Conservation (phyloP, 2,329 filamentous ascomycete genomes). For the Colletotrichum lupini region DNA sequence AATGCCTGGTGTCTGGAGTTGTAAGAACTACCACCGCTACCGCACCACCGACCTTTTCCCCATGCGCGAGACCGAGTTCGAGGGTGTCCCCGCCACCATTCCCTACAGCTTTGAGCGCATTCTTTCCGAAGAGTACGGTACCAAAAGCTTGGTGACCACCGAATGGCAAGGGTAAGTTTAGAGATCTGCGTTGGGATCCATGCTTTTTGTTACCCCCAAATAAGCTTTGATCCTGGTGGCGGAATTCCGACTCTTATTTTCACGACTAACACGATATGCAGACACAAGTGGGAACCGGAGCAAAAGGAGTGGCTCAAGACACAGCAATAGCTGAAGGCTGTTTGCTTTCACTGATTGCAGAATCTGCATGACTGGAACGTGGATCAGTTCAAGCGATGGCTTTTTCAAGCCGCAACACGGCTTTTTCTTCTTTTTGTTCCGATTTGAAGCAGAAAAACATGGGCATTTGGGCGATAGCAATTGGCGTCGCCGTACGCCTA, state of each 20-base stretch:
- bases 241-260: background rate
- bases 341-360: background rate
- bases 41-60: constrained; percentile 78
- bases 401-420: background rate
- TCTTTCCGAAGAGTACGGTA: constrained; percentile 72
- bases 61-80: constrained; percentile 78
- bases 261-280: constrained; percentile 44
- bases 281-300: constrained; percentile 70
- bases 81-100: constrained; percentile 76
- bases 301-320: constrained; percentile 68
- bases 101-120: constrained; percentile 77
- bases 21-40: constrained; percentile 85
- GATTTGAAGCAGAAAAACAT: background rate
- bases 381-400: background rate
- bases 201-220: constrained; percentile 5
- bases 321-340: background rate
- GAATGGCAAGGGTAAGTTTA: constrained; percentile 69
- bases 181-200: background rate
- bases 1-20: constrained; percentile 76
- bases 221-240: background rate
- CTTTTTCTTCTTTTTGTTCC: background rate
- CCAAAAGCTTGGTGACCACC: constrained; percentile 69
- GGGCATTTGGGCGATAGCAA: constrained; percentile 1
- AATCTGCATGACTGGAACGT: background rate
- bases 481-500: constrained; percentile 21